Percentiles rank a stretch among this genome's conserved stretches.
Conservation (phyloP, 2,329 filamentous ascomycete genomes). For the Pseudocercospora vitis region DNA sequence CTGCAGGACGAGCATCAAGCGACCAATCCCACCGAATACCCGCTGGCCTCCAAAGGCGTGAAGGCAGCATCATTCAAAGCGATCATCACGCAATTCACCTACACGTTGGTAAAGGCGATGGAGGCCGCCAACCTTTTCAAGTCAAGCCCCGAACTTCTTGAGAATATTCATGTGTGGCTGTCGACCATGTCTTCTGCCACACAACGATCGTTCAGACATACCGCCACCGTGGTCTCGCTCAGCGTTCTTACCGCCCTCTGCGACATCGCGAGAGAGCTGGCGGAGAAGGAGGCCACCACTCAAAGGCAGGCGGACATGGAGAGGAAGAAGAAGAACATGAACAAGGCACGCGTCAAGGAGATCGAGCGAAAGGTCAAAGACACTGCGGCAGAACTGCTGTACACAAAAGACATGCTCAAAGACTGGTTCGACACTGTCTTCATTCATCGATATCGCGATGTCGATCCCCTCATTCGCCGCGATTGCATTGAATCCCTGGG, state of each 20-base stretch:
- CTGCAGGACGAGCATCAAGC: constrained; percentile 86
- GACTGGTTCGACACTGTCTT: constrained; percentile 92
- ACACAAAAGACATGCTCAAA: constrained; percentile 69
- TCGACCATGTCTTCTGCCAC: constrained; percentile 85
- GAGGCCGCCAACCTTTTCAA: constrained; percentile 83
- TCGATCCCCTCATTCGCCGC: constrained; percentile 82
- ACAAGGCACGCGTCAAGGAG: constrained; percentile 73
- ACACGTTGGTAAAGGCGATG: constrained; percentile 71
- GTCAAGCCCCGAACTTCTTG: constrained; percentile 71
- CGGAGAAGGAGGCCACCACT: constrained; percentile 70
- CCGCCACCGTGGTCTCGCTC: constrained; percentile 80
- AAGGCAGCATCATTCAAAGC: constrained; percentile 73
- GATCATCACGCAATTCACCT: constrained; percentile 75
- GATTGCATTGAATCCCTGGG: constrained; percentile 87
- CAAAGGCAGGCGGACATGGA: constrained; percentile 79
- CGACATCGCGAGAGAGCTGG: constrained; percentile 67
- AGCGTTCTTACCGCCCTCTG: constrained; percentile 78
- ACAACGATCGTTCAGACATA: constrained; percentile 89
- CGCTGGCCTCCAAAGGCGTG: constrained; percentile 79
- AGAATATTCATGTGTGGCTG: constrained; percentile 88
- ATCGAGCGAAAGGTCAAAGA: constrained; percentile 72
- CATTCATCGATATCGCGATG: constrained; percentile 91
- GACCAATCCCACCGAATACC: constrained; percentile 76
- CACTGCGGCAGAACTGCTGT: constrained; percentile 67
- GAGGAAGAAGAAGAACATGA: constrained; percentile 68